Conservation (phyloP, 495 filamentous ascomycete species). For the Hypoxylon fragiforme region DNA sequence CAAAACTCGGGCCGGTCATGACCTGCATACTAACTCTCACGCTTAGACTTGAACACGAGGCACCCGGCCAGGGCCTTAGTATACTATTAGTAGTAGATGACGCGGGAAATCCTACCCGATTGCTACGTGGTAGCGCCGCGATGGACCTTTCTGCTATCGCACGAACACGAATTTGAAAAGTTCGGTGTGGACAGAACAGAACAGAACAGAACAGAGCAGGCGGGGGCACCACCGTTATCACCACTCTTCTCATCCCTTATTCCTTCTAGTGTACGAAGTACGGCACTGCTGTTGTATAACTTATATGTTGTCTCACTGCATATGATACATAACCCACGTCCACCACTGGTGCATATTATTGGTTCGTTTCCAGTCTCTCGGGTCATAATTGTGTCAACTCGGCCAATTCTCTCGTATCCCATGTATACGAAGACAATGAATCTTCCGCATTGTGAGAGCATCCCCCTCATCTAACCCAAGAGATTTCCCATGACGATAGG, state of each 20-base stretch:
- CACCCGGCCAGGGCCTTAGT: no score
- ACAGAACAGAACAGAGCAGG: no score
- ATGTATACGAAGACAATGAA: constrained; percentile 12
- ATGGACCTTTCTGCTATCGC: neutral
- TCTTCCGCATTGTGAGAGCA: constrained; percentile 4
- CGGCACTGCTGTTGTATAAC: constrained; percentile 4
- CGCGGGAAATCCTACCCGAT: constrained; percentile 9
- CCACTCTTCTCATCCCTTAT: no score
- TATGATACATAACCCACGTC: constrained; percentile 5
- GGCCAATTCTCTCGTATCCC: constrained; percentile 25
- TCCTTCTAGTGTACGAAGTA: no score
- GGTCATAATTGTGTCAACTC: constrained; percentile 11
- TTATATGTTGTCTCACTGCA: constrained; percentile 15
- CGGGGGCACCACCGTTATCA: no score
- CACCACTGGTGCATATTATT: constrained; percentile 14
- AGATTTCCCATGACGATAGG: neutral
- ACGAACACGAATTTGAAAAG: neutral
- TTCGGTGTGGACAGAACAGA: neutral
- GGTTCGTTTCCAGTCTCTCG: constrained; percentile 22
- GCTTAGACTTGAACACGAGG: constrained; percentile 25
- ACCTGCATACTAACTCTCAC: constrained; percentile 12
- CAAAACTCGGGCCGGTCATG: constrained; percentile 8
- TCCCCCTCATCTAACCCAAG: neutral
- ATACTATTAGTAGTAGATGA: constrained; percentile 20
- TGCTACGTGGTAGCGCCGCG: constrained; percentile 6